These are phyloP conservation scores for Colletotrichum sp. DNA, from an alignment of 2,329 filamentous ascomycete species.

Conservation along the genomic window DNA sequence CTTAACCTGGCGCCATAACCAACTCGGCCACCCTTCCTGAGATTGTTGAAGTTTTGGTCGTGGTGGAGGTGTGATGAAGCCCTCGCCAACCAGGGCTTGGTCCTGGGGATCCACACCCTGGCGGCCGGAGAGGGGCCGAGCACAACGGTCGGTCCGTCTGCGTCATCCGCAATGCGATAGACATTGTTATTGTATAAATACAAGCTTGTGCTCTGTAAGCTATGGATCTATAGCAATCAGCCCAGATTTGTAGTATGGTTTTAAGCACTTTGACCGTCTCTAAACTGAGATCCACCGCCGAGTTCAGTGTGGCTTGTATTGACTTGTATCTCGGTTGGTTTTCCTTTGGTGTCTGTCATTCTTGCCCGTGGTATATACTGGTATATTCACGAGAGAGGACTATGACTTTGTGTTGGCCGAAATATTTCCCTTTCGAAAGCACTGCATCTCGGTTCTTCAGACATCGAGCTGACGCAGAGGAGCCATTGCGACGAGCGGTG, in stretches of 20 bases:
- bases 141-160: neutral
- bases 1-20: conserved; percentile 24
- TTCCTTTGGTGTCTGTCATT: neutral
- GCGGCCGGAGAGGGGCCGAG: neutral
- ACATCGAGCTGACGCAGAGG: neutral
- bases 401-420: neutral
- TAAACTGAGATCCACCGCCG: accelerated
- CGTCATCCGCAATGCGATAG: accelerated
- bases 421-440: neutral
- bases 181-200: neutral
- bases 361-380: neutral
- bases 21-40: conserved; percentile 23
- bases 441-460: neutral
- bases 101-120: neutral
- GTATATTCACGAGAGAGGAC: neutral
- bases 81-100: neutral
- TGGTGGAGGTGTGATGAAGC: neutral
- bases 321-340: neutral
- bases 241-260: too few species aligned
- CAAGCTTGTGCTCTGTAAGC: neutral
- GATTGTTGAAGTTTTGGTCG: accelerated
- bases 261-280: neutral
- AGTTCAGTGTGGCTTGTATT: neutral
- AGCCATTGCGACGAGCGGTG: neutral
- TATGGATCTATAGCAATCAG: too few species aligned